These are phyloP conservation scores for Triticum timopheevii DNA, from an alignment of 176 grass and related monocot genomes.

Conservation along the genomic window DNA sequence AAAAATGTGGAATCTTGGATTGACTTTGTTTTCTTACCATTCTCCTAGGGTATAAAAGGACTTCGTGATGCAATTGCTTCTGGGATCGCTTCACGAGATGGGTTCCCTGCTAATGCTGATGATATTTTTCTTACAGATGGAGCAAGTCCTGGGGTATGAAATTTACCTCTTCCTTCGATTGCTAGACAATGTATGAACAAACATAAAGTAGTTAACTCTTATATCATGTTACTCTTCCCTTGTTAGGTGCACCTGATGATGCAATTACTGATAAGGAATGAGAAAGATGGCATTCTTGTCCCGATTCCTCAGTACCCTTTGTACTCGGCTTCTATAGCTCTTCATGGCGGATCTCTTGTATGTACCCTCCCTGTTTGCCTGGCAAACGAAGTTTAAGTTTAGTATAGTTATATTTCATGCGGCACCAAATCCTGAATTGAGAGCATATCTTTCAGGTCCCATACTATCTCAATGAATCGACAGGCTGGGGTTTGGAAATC, in stretches of 20 bases:
- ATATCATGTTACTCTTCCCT: slow-evolving; percentile 15
- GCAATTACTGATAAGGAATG: slow-evolving; percentile 90
- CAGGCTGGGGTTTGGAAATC: slow-evolving; percentile 92
- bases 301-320: slow-evolving; percentile 98
- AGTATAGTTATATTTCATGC: neutral
- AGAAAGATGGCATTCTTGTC: slow-evolving; percentile 94
- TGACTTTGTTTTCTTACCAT: slow-evolving; percentile 26
- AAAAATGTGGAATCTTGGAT: slow-evolving; percentile 3
- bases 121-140: slow-evolving; percentile 98
- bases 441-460: slow-evolving; percentile 64
- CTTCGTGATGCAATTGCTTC: slow-evolving; percentile 92
- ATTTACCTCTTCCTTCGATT: slow-evolving; percentile 1
- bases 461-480: slow-evolving; percentile 92
- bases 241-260: slow-evolving; percentile 95
- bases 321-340: slow-evolving; percentile 95
- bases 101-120: slow-evolving; percentile 90
- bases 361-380: slow-evolving; percentile 31
- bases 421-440: slow-evolving; percentile 7
- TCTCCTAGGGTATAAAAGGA: slow-evolving; percentile 87
- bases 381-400: neutral
- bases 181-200: slow-evolving; percentile 24
- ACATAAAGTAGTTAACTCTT: slow-evolving; percentile 3
- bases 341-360: slow-evolving; percentile 98
- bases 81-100: slow-evolving; percentile 85
- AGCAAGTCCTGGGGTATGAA: slow-evolving; percentile 87